Percentiles rank a stretch among this genome's conserved stretches.
These are phyloP conservation scores for Xylaria curta DNA, from an alignment of 495 filamentous ascomycete species.

Conservation along the genomic window DNA sequence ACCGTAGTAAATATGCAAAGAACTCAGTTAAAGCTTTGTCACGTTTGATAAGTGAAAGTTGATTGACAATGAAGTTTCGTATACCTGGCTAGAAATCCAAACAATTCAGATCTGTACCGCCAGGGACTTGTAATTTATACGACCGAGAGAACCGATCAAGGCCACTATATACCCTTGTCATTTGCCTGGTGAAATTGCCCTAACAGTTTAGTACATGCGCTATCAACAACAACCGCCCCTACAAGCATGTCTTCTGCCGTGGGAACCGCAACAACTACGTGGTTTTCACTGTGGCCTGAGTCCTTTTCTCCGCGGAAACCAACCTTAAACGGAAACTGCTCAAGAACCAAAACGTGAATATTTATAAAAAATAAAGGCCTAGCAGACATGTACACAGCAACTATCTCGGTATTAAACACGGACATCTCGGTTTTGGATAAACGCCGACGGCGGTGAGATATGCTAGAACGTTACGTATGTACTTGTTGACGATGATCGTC, in stretches of 20 bases:
- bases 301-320: not conserved
- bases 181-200: not conserved
- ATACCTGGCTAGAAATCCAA: not conserved
- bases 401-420: not conserved
- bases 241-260: not conserved
- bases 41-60: not conserved
- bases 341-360: not conserved
- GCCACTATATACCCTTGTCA: not conserved
- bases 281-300: not conserved
- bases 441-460: not conserved
- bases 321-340: conserved; percentile 1
- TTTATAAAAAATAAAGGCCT: not conserved
- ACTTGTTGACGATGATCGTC: not conserved
- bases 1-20: not conserved
- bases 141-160: not conserved
- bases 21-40: not conserved
- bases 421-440: not conserved
- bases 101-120: not conserved
- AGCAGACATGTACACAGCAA: not conserved
- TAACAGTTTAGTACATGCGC: not conserved
- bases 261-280: not conserved
- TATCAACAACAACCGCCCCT: not conserved
- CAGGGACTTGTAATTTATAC: not conserved
- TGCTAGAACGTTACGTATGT: not conserved
- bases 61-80: not conserved